These are phyloP conservation scores for Raphanus hybrid DNA, from an alignment of 441 rosid genomes.

Conservation along the genomic window DNA sequence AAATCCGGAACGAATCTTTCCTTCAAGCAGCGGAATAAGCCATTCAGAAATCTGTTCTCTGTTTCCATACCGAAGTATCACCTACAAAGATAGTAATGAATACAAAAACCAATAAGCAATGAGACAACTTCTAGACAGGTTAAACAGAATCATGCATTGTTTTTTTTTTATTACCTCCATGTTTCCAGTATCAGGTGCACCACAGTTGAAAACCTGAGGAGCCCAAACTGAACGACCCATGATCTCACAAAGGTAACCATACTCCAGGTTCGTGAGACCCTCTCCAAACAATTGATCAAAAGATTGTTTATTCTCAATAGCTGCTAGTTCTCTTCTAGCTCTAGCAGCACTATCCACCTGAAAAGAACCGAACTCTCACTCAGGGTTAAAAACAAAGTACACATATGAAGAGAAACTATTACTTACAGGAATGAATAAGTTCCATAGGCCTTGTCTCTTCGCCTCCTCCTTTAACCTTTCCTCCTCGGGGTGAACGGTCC, in stretches of 20 bases:
- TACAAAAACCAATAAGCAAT: conserved; percentile 12
- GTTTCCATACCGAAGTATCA: conserved; percentile 87
- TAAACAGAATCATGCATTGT: background rate
- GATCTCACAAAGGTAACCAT: conserved; percentile 96
- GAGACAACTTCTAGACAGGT: background rate
- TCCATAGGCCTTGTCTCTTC: conserved; percentile 91
- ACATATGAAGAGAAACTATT: conserved; percentile 17
- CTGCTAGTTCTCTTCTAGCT: conserved; percentile 66
- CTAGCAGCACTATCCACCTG: conserved; percentile 93
- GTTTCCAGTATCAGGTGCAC: conserved; percentile 99
- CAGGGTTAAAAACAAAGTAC: conserved; percentile 11
- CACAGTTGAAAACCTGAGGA: conserved; percentile 95
- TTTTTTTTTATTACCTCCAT: conserved; percentile 82
- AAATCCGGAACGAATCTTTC: conserved; percentile 95
- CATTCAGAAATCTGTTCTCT: conserved; percentile 86
- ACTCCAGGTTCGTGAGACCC: conserved; percentile 95
- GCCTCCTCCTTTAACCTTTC: conserved; percentile 90
- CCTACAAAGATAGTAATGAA: conserved; percentile 49
- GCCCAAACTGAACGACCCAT: conserved; percentile 98
- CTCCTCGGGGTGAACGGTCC: conserved; percentile 96
- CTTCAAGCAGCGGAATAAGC: conserved; percentile 95
- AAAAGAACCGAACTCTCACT: conserved; percentile 37
- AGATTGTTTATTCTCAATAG: conserved; percentile 44
- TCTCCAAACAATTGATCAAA: conserved; percentile 74
- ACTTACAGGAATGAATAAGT: conserved; percentile 88